phyloP scores from a whole-genome alignment of 176 grass and related monocot genomes.

The Phoenix dactylifera region DNA sequence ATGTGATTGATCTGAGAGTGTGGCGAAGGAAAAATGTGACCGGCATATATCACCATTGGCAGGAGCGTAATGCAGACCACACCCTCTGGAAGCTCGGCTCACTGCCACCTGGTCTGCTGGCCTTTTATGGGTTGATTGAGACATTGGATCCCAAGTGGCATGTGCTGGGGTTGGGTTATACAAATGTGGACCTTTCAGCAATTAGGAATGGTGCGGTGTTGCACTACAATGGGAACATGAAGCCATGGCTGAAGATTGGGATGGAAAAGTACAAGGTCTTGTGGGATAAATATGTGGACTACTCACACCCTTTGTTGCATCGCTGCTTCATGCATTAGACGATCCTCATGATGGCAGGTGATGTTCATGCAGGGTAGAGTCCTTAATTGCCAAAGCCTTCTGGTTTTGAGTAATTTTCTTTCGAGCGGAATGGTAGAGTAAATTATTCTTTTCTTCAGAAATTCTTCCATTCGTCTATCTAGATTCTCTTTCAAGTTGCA shows the following conservation, averaged over 20 bases:
- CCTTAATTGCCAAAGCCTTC: too few species aligned
- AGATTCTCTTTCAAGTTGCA: too few species aligned
- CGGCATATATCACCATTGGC: constrained; percentile 99
- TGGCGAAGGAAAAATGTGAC: constrained; percentile 96
- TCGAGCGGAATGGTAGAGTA: too few species aligned
- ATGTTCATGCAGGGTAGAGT: too few species aligned
- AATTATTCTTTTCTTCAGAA: too few species aligned
- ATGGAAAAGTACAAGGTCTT: constrained; percentile 97
- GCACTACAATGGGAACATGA: constrained; percentile 99
- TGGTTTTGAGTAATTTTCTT: too few species aligned
- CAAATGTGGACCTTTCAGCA: constrained; percentile 49
- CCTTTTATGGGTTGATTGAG: constrained; percentile 91
- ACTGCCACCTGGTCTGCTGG: constrained; percentile 83
- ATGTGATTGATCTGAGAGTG: constrained; percentile 79
- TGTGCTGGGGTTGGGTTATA: constrained; percentile 91
- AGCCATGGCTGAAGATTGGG: constrained; percentile 98
- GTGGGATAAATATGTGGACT: constrained; percentile 96
- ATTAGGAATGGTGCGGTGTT: constrained; percentile 96
- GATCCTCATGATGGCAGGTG: too few species aligned
- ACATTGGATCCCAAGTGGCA: constrained; percentile 88
- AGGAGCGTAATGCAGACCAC: constrained; percentile 87
- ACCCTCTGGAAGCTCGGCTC: constrained; percentile 97
- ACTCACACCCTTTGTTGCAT: constrained; percentile 88
- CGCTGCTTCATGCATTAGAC: constrained; percentile 44
- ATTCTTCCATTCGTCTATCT: too few species aligned